phyloP scores from a whole-genome alignment of 1,284 basidiomycete species.

The Macrocystidia cucumis region DNA sequence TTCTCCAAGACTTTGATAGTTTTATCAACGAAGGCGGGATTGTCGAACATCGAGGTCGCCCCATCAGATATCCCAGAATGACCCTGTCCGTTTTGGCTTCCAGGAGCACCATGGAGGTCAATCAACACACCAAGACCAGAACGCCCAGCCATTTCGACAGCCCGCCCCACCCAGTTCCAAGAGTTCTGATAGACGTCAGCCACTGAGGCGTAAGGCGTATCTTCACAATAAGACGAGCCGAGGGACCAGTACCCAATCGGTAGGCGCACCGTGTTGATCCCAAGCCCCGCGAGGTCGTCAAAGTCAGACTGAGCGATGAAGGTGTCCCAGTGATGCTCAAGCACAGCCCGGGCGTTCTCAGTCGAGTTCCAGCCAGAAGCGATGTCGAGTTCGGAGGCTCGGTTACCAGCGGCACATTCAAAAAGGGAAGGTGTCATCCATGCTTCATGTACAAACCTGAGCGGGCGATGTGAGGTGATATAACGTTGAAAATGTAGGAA shows the following conservation, averaged over 20 bases:
- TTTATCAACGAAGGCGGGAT: conserved; percentile 41
- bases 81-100: conserved; percentile 63
- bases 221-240: conserved; percentile 36
- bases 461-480: background rate
- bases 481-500: conserved; percentile 2
- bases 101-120: conserved; percentile 69
- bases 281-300: conserved; percentile 47
- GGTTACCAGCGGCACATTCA: conserved; percentile 46
- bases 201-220: conserved; percentile 52
- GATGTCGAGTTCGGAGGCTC: conserved; percentile 51
- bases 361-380: conserved; percentile 42
- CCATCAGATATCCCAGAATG: conserved; percentile 73
- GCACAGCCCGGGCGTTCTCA: conserved; percentile 38
- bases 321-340: conserved; percentile 77
- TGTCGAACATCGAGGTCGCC: conserved; percentile 45
- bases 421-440: conserved; percentile 77
- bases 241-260: conserved; percentile 68
- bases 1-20: conserved; percentile 54
- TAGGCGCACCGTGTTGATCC: conserved; percentile 69
- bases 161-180: conserved; percentile 52
- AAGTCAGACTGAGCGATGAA: conserved; percentile 67
- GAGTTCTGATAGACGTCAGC: conserved; percentile 55
- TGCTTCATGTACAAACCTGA: conserved; percentile 72
- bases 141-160: conserved; percentile 62
- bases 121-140: conserved; percentile 67